Evolutionary conservation across 441 rosid genomes (phyloP).

Genomic region (Pelargonium citronellum): DNA sequence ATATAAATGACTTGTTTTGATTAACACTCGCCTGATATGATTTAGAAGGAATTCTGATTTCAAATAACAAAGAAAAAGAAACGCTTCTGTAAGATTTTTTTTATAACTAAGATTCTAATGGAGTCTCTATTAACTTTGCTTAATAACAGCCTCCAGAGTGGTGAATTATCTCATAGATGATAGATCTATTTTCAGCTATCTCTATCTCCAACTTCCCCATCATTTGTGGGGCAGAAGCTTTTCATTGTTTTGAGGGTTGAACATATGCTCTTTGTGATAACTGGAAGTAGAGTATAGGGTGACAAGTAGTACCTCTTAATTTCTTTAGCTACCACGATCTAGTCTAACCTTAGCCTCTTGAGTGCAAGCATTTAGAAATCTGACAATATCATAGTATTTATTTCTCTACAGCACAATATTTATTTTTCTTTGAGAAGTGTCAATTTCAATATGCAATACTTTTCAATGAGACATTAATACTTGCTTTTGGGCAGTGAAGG

Average conservation of each 20-base stretch:
- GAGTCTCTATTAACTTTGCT: conserved; percentile 1
- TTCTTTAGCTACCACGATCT: neutral
- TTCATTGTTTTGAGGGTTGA: neutral
- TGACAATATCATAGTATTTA: neutral
- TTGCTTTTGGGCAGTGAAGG: conserved; percentile 92
- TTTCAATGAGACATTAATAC: conserved; percentile 30
- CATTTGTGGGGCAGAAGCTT: neutral
- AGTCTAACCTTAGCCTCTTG: neutral
- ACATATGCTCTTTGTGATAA: neutral
- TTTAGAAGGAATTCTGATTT: neutral
- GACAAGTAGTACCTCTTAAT: neutral
- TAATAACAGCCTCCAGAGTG: neutral
- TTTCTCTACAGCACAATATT: neutral
- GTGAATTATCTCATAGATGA: neutral
- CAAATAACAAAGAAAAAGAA: neutral
- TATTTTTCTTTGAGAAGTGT: conserved; percentile 6
- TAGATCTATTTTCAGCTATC: neutral
- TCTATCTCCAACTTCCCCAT: neutral
- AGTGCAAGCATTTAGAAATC: neutral
- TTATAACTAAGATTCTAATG: neutral
- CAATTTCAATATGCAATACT: conserved; percentile 7
- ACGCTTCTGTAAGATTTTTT: neutral
- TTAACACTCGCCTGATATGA: neutral
- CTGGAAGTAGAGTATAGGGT: neutral
- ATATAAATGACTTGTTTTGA: no score